A percentile compares a stretch with the other conserved stretches of the same genome.
These are phyloP conservation scores for Penicillium sclerotiorum DNA, from an alignment of 2,329 filamentous ascomycete genomes.

Conservation along the genomic window DNA sequence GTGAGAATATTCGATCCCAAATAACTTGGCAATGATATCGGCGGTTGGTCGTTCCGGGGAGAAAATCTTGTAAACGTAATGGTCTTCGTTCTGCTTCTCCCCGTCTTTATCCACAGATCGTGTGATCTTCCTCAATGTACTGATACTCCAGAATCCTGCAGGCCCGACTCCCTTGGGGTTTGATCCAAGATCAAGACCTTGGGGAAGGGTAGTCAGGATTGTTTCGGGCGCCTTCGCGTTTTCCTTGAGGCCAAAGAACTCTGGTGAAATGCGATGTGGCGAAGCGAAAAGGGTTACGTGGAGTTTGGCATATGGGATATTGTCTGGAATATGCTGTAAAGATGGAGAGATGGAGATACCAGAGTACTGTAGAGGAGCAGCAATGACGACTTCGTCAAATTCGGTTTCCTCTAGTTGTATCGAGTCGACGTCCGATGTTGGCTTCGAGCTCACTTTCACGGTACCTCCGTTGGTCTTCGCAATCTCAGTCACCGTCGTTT, in stretches of 20 bases:
- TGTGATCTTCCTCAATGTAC: conserved; percentile 65
- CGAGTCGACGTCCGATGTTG: conserved; percentile 15
- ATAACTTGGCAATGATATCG: conserved; percentile 52
- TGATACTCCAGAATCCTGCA: conserved; percentile 83
- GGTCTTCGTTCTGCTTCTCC: conserved; percentile 30
- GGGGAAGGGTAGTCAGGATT: conserved; percentile 79
- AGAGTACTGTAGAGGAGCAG: conserved; percentile 80
- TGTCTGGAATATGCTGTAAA: conserved; percentile 61
- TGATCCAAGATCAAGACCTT: conserved; percentile 47
- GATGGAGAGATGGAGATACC: conserved; percentile 59
- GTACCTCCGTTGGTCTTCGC: conserved; percentile 41
- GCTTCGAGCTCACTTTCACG: conserved; percentile 49
- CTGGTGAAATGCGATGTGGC: conserved; percentile 68
- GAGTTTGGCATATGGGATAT: conserved; percentile 81
- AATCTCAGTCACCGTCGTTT: conserved; percentile 69
- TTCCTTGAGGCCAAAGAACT: conserved; percentile 68
- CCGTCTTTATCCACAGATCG: conserved; percentile 54
- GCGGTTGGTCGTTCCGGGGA: conserved; percentile 54
- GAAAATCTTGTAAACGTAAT: conserved; percentile 70
- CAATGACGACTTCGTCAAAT: conserved; percentile 82
- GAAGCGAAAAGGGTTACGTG: conserved; percentile 90
- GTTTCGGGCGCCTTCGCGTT: conserved; percentile 63
- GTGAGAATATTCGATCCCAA: conserved; percentile 45
- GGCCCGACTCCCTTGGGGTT: conserved; percentile 64
- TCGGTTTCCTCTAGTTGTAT: conserved; percentile 19